These are phyloP conservation scores for Kwoniella botswanensis DNA, from an alignment of 768 basidiomycete genomes.

Conservation along the genomic window DNA sequence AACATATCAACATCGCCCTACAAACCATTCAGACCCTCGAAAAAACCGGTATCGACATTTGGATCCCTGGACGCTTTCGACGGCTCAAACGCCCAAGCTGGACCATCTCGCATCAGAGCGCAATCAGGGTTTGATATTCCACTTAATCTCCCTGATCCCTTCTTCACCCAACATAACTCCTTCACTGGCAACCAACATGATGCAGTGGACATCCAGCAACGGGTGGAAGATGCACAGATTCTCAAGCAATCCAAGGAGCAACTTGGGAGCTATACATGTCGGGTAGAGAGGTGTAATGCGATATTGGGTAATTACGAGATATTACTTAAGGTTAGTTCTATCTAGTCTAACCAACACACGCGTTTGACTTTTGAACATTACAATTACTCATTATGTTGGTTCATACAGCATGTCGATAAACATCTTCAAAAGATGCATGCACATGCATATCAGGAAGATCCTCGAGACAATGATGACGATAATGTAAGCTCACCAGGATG, in stretches of 20 bases:
- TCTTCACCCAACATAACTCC: background rate
- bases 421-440: background rate
- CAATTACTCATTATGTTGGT: no score
- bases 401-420: background rate
- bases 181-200: background rate
- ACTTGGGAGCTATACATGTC: background rate
- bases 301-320: slow-evolving; percentile 7
- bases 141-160: background rate
- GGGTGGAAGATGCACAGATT: background rate
- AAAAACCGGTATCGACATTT: background rate
- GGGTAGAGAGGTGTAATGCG: background rate
- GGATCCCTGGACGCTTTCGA: background rate
- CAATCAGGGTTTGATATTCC: background rate
- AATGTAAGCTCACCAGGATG: background rate
- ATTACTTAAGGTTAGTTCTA: slow-evolving; percentile 2
- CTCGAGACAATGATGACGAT: background rate
- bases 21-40: background rate
- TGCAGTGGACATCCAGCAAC: background rate
- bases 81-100: background rate
- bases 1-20: slow-evolving; percentile 1
- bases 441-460: background rate
- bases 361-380: slow-evolving; percentile 7
- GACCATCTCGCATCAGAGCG: background rate
- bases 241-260: background rate
- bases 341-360: background rate